These are phyloP conservation scores for Microcera coccophila DNA, from an alignment of 2,329 filamentous ascomycete genomes.

Conservation along the genomic window DNA sequence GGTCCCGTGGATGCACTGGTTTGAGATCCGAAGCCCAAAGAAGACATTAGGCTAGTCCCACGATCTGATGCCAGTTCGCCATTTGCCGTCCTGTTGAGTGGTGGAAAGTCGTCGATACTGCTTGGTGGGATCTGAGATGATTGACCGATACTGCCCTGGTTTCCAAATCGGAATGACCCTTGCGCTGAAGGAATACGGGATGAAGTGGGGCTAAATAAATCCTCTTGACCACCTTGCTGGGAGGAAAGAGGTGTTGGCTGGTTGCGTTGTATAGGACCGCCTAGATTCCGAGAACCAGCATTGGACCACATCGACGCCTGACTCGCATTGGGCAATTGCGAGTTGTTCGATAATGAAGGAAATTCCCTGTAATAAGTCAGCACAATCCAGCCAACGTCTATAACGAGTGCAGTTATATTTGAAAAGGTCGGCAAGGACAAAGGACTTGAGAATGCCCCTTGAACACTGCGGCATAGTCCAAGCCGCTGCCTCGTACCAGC, in stretches of 20 bases:
- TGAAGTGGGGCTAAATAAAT: constrained; percentile 41
- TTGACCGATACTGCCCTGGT: constrained; percentile 39
- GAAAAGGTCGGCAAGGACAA: constrained; percentile 2
- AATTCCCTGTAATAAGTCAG: constrained; percentile 55
- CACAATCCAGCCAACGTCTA: neutral
- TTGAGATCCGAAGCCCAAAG: constrained; percentile 51
- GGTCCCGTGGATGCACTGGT: constrained; percentile 33
- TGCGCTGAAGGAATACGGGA: constrained; percentile 39
- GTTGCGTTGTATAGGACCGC: constrained; percentile 48
- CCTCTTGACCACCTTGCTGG: constrained; percentile 50
- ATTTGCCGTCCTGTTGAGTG: constrained; percentile 54
- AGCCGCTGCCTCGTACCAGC: neutral
- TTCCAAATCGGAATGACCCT: constrained; percentile 52
- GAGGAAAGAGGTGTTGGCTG: constrained; percentile 48
- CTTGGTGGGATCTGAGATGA: constrained; percentile 46
- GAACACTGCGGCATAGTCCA: constrained; percentile 30
- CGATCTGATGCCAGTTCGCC: constrained; percentile 58
- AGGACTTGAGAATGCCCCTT: constrained; percentile 26
- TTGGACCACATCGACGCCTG: constrained; percentile 55
- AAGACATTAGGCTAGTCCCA: constrained; percentile 48
- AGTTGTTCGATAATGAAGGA: constrained; percentile 60
- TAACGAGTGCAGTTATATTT: neutral
- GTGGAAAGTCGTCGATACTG: constrained; percentile 59
- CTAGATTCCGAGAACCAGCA: constrained; percentile 46
- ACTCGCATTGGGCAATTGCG: constrained; percentile 48